These are phyloP conservation scores for Tetrapyrgos nigripes DNA, from an alignment of 1,284 basidiomycete species.

Conservation along the genomic window DNA sequence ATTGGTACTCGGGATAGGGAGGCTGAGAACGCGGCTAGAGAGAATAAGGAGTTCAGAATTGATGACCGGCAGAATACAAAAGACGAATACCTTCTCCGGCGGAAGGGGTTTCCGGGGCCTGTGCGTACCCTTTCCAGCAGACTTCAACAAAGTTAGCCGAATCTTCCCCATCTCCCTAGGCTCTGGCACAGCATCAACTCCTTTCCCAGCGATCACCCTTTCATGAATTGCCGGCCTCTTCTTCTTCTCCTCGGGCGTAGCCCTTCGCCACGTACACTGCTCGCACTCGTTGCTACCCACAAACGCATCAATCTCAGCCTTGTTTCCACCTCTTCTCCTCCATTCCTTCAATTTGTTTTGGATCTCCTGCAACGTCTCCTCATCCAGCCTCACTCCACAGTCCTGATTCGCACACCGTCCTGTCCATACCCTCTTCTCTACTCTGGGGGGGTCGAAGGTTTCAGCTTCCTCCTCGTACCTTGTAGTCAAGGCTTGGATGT, in stretches of 20 bases:
- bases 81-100: slow-evolving; percentile 20
- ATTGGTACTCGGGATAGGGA: slow-evolving; percentile 47
- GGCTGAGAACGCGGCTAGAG: slow-evolving; percentile 17
- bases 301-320: neutral
- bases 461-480: too few species aligned
- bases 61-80: slow-evolving; percentile 16
- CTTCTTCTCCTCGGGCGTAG: slow-evolving; percentile 3
- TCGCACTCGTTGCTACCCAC: slow-evolving; percentile 3
- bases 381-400: slow-evolving; percentile 10
- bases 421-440: neutral
- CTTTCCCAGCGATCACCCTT: too few species aligned
- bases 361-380: neutral
- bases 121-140: neutral
- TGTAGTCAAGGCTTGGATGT: neutral
- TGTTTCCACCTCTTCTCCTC: too few species aligned
- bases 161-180: neutral
- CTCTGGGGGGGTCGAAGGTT: neutral
- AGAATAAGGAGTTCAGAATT: neutral
- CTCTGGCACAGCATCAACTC: neutral
- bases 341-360: neutral
- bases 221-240: neutral
- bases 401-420: slow-evolving; percentile 11
- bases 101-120: slow-evolving; percentile 5
- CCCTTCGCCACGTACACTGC: slow-evolving; percentile 12
- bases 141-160: too few species aligned